Conservation (phyloP, 1,139 yeast species). For the Spathaspora sp. region DNA sequence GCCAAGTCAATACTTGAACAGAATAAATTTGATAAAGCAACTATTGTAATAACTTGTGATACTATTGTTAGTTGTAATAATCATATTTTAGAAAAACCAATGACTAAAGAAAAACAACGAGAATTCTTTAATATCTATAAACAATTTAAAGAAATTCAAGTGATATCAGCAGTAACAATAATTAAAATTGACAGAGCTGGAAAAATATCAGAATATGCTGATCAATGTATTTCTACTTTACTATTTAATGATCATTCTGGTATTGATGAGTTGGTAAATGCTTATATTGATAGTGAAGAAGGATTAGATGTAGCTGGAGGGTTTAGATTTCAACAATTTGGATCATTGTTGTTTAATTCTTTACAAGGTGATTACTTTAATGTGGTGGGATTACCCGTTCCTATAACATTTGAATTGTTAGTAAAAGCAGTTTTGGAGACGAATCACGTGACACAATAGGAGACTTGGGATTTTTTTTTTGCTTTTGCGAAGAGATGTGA, state of each 20-base stretch:
- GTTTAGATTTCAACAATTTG: constrained; percentile 75
- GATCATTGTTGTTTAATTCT: constrained; percentile 60
- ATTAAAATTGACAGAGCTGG: constrained; percentile 35
- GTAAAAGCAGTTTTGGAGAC: constrained; percentile 14
- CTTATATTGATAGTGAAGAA: constrained; percentile 70
- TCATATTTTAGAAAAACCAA: constrained; percentile 76
- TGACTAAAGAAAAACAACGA: constrained; percentile 35
- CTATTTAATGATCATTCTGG: constrained; percentile 6
- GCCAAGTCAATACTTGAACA: constrained; percentile 51
- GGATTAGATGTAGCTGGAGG: constrained; percentile 91
- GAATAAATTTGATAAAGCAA: constrained; percentile 13
- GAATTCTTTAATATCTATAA: constrained; percentile 51
- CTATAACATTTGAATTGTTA: constrained; percentile 49
- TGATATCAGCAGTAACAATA: constrained; percentile 67
- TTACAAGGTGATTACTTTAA: constrained; percentile 82
- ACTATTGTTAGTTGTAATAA: constrained; percentile 70
- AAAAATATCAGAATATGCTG: constrained; percentile 15
- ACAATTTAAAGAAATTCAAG: constrained; percentile 48
- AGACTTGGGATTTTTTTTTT: background rate
- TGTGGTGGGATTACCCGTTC: constrained; percentile 86
- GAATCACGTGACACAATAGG: background rate
- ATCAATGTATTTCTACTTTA: constrained; percentile 3
- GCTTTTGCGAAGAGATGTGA: constrained; percentile 1
- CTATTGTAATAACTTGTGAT: constrained; percentile 68
- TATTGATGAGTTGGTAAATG: constrained; percentile 35